A percentile compares a stretch with the other conserved stretches of the same genome.
Conservation (phyloP, 805 yeast species). For the Sugiyamaella qingdaonensis region DNA sequence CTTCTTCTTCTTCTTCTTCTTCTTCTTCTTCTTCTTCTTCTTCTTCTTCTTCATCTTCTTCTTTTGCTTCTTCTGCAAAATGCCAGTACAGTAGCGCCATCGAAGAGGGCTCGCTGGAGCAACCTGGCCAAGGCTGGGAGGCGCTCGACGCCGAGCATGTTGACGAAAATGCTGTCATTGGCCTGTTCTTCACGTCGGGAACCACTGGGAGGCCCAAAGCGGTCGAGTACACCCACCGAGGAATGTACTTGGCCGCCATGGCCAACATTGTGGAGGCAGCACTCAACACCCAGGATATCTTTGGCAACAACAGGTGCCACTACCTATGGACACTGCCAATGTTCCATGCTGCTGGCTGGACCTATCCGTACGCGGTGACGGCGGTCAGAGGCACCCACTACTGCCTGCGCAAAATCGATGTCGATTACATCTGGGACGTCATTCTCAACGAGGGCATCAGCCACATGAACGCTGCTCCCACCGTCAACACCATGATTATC, state of each 20-base stretch:
- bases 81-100: conserved; percentile 20
- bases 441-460: conserved; percentile 27
- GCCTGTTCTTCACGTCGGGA: conserved; percentile 33
- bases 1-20: not conserved
- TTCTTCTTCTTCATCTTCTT: not conserved
- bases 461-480: conserved; percentile 37
- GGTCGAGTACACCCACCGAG: conserved; percentile 36
- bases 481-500: conserved; percentile 34
- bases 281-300: conserved; percentile 27
- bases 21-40: not conserved
- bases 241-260: conserved; percentile 32
- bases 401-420: conserved; percentile 33
- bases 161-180: conserved; percentile 23
- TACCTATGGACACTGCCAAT: conserved; percentile 38
- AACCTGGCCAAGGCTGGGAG: conserved; percentile 20
- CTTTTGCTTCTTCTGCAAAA: not conserved
- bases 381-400: conserved; percentile 36
- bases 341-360: conserved; percentile 39
- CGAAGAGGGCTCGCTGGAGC: conserved; percentile 14
- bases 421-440: conserved; percentile 32
- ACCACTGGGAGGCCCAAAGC: conserved; percentile 38
- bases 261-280: conserved; percentile 31
- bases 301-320: conserved; percentile 28
- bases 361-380: conserved; percentile 36
- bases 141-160: conserved; percentile 20